Evolutionary conservation across 192 early-diverging fungal genomes (phyloP).

Genomic region (Coemansia sp.): DNA sequence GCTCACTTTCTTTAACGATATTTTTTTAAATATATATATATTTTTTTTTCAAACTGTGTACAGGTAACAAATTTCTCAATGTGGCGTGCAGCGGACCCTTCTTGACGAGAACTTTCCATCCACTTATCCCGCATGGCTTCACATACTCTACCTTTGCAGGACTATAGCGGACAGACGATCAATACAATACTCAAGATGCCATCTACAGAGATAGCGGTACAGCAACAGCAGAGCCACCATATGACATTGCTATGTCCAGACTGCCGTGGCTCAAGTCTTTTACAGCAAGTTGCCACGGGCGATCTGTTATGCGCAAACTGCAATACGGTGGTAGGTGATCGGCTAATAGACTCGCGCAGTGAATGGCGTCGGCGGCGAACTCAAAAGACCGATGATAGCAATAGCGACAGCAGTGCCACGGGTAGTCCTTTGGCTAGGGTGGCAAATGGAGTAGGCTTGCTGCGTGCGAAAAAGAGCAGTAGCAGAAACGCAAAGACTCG

Average conservation of each 20-base stretch:
- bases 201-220: conserved; percentile 19
- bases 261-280: conserved; percentile 79
- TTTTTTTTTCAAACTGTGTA: background rate
- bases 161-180: background rate
- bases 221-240: conserved; percentile 5
- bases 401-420: conserved; percentile 79
- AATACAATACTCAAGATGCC: conserved; percentile 18
- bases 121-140: background rate
- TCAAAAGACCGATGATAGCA: conserved; percentile 80
- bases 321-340: conserved; percentile 81
- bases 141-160: background rate
- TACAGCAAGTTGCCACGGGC: conserved; percentile 88
- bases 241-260: conserved; percentile 66
- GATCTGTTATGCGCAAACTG: conserved; percentile 94
- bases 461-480: conserved; percentile 28
- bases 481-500: conserved; percentile 31
- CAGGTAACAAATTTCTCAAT: background rate
- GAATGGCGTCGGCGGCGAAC: conserved; percentile 70
- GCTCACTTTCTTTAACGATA: background rate
- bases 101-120: background rate
- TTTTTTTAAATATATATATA: background rate
- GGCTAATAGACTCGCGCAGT: conserved; percentile 88
- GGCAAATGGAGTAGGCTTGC: background rate
- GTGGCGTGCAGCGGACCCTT: background rate
- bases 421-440: background rate